Evolutionary conservation across 2,329 filamentous ascomycete genomes (phyloP), one percentile per base, ranked within the genome.

Genomic region (Coleophoma crateriformis): DNA sequence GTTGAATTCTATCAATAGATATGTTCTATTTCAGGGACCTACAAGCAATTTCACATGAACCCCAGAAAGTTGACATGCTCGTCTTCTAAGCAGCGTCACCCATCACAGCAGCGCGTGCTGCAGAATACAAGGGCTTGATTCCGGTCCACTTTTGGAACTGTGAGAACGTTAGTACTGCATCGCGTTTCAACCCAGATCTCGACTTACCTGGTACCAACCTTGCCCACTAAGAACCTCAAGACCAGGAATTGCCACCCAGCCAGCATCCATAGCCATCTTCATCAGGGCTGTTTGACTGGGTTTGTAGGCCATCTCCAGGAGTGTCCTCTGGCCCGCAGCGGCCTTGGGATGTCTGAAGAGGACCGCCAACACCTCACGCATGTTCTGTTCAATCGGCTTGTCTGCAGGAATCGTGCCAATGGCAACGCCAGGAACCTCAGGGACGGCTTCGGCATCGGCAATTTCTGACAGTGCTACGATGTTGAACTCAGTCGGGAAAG

Each of bases 301-400:
- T 68, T 92, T 95, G 69, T 99, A 99, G 2, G 94, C 92, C 91
- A 99, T 96, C 68, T 99, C 94, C 3, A 97, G 71, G 53, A 97
- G 70, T 12, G 94, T 79, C 17, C 79, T 78, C 14, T 66, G 43
- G 5, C 42, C 41, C 22, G 49, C 50, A 55, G 62, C 64, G 60
- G 48, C 61, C 53, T 61, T 66, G 55, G 58, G 65, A 53, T 62
- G 68, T 50, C 72, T 70, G n/a, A 83, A 64, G 33, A 82, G 61
- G 14, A 74, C 68, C 5, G 71, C 68, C 10, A 96, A 70, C 2
- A 87, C 74, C 58, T 84, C 81, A 19, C 79, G 76, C 68, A 96
- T 84, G 11, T 69, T 71, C 1, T 78, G 61, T 56, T 96, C 91
- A 54, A 97, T 87, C 0, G 91, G 87, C 54, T 79, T 79, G 68